phyloP scores from a whole-genome alignment of 371 early-diverging fungal genomes.

The Syncephalastrum contaminatum region DNA sequence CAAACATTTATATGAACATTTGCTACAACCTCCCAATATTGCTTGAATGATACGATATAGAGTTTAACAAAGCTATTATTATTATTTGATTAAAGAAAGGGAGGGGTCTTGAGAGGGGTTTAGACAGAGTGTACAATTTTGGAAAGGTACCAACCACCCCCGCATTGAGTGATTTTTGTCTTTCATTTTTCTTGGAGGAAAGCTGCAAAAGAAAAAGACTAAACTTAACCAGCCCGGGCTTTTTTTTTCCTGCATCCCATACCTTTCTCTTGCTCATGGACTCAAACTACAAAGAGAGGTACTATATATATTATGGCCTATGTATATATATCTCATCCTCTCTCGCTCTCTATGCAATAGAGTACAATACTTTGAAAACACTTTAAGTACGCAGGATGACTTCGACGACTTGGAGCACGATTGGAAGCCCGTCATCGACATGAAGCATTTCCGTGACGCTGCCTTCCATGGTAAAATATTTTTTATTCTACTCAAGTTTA shows the following conservation, averaged over 20 bases:
- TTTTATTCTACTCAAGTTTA: no score
- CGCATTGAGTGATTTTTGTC: no score
- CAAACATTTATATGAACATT: no score
- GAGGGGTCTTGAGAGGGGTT: not conserved
- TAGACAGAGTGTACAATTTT: not conserved
- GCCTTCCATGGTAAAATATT: conserved; percentile 45
- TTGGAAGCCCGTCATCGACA: conserved; percentile 48
- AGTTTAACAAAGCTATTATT: no score
- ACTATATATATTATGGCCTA: not conserved
- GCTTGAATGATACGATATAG: conserved; percentile 1
- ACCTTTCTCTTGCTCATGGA: conserved; percentile 26
- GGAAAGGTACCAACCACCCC: no score
- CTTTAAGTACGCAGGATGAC: conserved; percentile 26
- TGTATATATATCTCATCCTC: not conserved
- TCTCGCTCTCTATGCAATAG: conserved; percentile 14
- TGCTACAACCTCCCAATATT: not conserved
- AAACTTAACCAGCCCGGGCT: not conserved
- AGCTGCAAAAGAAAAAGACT: not conserved
- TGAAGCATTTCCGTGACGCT: conserved; percentile 49
- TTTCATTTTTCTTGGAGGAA: no score
- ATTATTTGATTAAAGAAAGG: conserved; percentile 3
- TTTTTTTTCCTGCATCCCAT: not conserved
- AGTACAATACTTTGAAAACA: conserved; percentile 38
- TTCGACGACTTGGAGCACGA: conserved; percentile 15
- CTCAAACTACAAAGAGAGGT: conserved; percentile 45